Conservation (phyloP, 2,329 filamentous ascomycete genomes). For the Fusarium incarnatum region DNA sequence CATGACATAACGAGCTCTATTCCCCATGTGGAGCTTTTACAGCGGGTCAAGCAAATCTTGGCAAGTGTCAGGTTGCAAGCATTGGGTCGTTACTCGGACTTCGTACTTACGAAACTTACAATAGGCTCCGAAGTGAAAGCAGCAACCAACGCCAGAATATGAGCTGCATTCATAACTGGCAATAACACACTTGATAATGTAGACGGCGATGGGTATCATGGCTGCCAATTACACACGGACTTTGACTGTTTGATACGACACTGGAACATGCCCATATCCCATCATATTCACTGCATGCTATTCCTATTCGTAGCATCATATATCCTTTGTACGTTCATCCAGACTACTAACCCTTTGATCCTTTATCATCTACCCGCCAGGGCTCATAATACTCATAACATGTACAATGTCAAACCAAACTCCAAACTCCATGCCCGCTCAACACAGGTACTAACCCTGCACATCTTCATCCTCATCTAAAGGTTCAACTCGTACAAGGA, state of each 20-base stretch:
- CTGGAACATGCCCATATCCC: not conserved
- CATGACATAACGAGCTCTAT: slow-evolving; percentile 16
- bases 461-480: slow-evolving; percentile 75
- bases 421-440: slow-evolving; percentile 14
- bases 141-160: not conserved
- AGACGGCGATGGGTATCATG: not conserved
- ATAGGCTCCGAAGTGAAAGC: slow-evolving; percentile 3
- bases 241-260: not conserved
- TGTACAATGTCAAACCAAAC: slow-evolving; percentile 35
- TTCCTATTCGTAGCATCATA: slow-evolving; percentile 14
- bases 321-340: slow-evolving; percentile 15
- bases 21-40: slow-evolving; percentile 18
- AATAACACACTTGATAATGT: too few species aligned
- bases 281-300: slow-evolving; percentile 10
- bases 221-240: not conserved
- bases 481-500: slow-evolving; percentile 90
- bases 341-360: slow-evolving; percentile 11
- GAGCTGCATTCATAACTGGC: too few species aligned
- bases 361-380: slow-evolving; percentile 14
- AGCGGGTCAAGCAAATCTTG: slow-evolving; percentile 26
- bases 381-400: slow-evolving; percentile 31
- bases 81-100: slow-evolving; percentile 18
- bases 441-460: slow-evolving; percentile 23
- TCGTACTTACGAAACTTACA: slow-evolving; percentile 28
- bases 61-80: slow-evolving; percentile 21